Conservation (phyloP, 768 basidiomycete species). For the Trametopsis cervina region DNA sequence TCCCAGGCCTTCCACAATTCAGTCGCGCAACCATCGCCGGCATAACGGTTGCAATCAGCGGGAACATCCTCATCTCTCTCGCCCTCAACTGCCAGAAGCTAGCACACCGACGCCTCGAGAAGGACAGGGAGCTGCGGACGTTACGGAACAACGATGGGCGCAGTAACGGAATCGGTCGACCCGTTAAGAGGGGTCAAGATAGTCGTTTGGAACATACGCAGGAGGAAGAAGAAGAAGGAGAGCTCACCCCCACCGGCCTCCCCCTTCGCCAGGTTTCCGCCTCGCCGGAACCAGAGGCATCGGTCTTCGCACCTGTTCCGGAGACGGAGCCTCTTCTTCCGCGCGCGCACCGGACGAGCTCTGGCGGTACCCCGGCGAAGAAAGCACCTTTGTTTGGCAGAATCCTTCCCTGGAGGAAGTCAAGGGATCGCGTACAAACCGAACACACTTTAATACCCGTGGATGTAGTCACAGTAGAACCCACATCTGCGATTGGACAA, state of each 20-base stretch:
- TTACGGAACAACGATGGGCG: neutral
- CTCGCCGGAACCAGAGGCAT: neutral
- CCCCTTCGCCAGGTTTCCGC: neutral
- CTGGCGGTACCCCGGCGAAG: neutral
- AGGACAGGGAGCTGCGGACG: slow-evolving; percentile 28
- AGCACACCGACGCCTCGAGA: slow-evolving; percentile 68
- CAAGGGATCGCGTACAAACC: neutral
- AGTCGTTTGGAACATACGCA: neutral
- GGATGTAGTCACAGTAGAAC: slow-evolving; percentile 8
- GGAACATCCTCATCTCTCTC: slow-evolving; percentile 84
- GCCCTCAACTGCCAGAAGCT: slow-evolving; percentile 93
- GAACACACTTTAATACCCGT: slow-evolving; percentile 6
- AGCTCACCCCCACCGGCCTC: neutral
- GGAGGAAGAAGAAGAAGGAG: slow-evolving; percentile 5
- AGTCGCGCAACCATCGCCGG: slow-evolving; percentile 59
- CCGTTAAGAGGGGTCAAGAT: neutral
- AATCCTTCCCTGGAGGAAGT: slow-evolving; percentile 2
- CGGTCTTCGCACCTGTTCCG: neutral
- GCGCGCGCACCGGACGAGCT: neutral
- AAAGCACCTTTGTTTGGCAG: neutral
- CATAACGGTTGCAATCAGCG: slow-evolving; percentile 74
- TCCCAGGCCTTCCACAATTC: slow-evolving; percentile 45
- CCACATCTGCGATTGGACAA: slow-evolving; percentile 1
- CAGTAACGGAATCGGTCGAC: neutral
- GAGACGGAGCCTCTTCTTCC: slow-evolving; percentile 8